Base-by-base conservation (phyloP, 116 monocot species). In the Phalaenopsis hybrid region DNA sequence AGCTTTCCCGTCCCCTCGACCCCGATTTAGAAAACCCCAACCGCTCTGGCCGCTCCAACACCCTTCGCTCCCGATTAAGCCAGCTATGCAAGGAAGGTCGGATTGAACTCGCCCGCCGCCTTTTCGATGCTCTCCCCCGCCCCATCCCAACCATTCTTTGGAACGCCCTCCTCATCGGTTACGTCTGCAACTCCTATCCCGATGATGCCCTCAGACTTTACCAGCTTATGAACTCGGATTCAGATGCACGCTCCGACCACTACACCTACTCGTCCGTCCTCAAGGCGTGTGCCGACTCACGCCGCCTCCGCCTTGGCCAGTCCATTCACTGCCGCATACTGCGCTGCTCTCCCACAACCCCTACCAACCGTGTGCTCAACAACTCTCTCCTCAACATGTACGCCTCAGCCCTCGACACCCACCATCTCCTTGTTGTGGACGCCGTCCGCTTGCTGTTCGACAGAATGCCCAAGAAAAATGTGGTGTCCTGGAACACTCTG, bases 361-460 rank as follows among this genome's bases (percentile, higher is more conserved):
- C 87, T 79, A 86, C 77, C 55, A 92, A 89, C 73, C 77, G 78
- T 12, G 85, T 95, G 46, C 85, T 98, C 77, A 81, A 65, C 88
- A 98, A 98, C 74, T 93, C 98, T 10, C 84, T 98, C 28, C 91
- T 98, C 83, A 95, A 86, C 84, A 87, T 98, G 92, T 98, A 98
- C 78, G 88, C 97, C 23, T 88, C 85, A 0, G 10, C 81, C 0
- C 37, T 43, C n/a, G 77, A 79, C 4, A 20, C 59, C 9, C 73
- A 74, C 0, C 44, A 45, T 9, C 34, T 13, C 18, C 8, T 51
- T 13, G 25, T 28, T 2, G 77, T 28, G 13, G 90, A 88, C 43
- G 34, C 20, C 46, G 88, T 84, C 65, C 84, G 79, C 21, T 7
- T 73, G 21, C 8, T 93, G 90, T 98, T 98, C 83, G 86, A 92